Evolutionary conservation across 768 basidiomycete species (phyloP), one percentile per base, ranked within the genome.

Genomic region (Punctularia strigosozonata): DNA sequence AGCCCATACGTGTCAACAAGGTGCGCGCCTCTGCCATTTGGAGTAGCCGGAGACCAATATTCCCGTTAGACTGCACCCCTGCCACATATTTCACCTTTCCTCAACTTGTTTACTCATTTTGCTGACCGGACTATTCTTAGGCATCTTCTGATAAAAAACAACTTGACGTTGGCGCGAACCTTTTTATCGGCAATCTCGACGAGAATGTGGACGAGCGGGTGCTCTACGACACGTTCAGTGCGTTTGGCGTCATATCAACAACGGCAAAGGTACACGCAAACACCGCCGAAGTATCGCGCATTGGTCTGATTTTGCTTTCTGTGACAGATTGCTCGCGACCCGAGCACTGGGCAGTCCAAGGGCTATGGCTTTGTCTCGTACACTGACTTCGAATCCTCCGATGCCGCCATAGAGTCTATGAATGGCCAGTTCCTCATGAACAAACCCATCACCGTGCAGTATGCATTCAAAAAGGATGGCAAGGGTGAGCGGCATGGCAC

Each of bases 381-480:
- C 61, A 91, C 91, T 39, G 91, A 97, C 54, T 99, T 99, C 57
- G 94, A 98, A 54, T 77, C 92, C 6, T 88, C 95, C 25, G 95
- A 99, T 57, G 87, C 87, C 4, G 94, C 95, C 14, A 73, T 94
- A 41, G 95, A 97, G 58, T 77, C 88, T 7, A 97, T 98, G 94
- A 92, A 97, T 49, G 78, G 80, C 26, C 92, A 98, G 54, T 97
- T 89, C 74, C 70, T 98, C 34, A 92, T 92, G 83, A 97, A 98
- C 69, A 97, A 97, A 63, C 84, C 91, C 39, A 88, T 99, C 54
- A 79, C 83, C 14, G 91, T 95, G 8, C 91, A 97, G 56, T 99
- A 95, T 57, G 94, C 95, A 2, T 97, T 98, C 73, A 98, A 99
- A 65, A 98, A 98, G 64, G 95, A 98, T 53, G 91, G 89, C 31